Evolutionary conservation across 2,329 filamentous ascomycete species (phyloP).

Genomic region (Dactylonectria macrodidyma): DNA sequence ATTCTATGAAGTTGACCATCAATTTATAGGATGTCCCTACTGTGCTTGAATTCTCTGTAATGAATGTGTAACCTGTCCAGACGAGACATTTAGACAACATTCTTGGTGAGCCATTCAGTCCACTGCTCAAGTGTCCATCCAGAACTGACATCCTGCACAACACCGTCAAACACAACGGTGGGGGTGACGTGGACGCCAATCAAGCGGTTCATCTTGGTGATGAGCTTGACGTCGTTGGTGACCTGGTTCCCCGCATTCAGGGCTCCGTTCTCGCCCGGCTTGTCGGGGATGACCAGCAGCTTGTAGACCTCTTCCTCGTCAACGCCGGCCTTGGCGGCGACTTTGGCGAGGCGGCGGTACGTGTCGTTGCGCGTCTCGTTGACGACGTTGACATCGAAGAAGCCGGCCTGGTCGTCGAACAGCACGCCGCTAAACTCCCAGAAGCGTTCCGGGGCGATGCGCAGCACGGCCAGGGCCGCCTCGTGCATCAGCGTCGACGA

Average conservation of each 20-base stretch:
- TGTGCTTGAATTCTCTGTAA: not conserved
- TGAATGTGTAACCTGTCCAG: not conserved
- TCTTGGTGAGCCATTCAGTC: constrained; percentile 83
- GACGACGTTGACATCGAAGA: constrained; percentile 88
- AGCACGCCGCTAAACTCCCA: constrained; percentile 83
- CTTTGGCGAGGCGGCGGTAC: constrained; percentile 82
- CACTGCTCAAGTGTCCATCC: constrained; percentile 86
- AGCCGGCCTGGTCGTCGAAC: constrained; percentile 77
- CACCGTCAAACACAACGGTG: constrained; percentile 89
- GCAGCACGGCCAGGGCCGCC: constrained; percentile 85
- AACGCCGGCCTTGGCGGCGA: constrained; percentile 79
- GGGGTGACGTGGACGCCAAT: constrained; percentile 92
- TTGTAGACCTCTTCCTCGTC: constrained; percentile 79
- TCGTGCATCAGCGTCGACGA: constrained; percentile 87
- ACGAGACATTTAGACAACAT: constrained; percentile 56
- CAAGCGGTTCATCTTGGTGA: constrained; percentile 85
- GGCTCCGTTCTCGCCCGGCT: constrained; percentile 75
- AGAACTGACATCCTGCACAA: constrained; percentile 85
- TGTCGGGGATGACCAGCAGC: constrained; percentile 78
- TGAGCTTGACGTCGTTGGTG: constrained; percentile 87
- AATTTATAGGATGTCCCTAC: not conserved
- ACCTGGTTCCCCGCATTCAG: constrained; percentile 87
- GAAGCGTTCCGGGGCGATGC: constrained; percentile 79
- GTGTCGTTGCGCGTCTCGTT: constrained; percentile 88
- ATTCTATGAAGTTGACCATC: not conserved